A percentile compares a stretch with the other conserved stretches of the same genome.
phyloP scores from a whole-genome alignment of 1,284 basidiomycete genomes.

The Apiotrichum brassicae region DNA sequence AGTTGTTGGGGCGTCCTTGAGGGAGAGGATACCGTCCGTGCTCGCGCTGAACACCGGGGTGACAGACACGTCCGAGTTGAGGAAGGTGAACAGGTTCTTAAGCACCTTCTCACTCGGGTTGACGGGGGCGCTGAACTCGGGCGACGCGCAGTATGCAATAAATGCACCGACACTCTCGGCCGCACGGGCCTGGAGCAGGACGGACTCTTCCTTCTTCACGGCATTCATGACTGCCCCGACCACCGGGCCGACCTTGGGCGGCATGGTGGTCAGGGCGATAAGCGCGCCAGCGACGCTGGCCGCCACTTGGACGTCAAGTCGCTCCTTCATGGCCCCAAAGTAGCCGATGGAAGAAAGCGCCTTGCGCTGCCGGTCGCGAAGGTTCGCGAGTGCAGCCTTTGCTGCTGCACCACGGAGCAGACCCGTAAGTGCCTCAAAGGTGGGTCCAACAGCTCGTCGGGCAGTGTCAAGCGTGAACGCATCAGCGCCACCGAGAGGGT shows the following conservation, averaged over 20 bases:
- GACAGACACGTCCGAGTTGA: slow-evolving; percentile 83
- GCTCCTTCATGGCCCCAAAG: slow-evolving; percentile 74
- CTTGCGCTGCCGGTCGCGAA: slow-evolving; percentile 71
- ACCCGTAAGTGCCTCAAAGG: slow-evolving; percentile 60
- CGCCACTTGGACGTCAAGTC: slow-evolving; percentile 79
- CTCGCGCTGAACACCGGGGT: slow-evolving; percentile 77
- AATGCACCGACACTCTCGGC: slow-evolving; percentile 82
- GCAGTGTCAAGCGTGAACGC: slow-evolving; percentile 80
- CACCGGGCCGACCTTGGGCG: slow-evolving; percentile 90
- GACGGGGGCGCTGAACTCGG: slow-evolving; percentile 52
- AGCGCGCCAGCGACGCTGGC: slow-evolving; percentile 87
- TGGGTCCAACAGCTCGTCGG: slow-evolving; percentile 60
- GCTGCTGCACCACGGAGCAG: slow-evolving; percentile 59
- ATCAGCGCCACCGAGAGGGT: slow-evolving; percentile 56
- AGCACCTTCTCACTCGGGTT: slow-evolving; percentile 86
- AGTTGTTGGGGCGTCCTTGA: slow-evolving; percentile 49
- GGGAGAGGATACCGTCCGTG: slow-evolving; percentile 71
- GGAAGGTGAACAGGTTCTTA: slow-evolving; percentile 93
- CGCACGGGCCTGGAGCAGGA: slow-evolving; percentile 82
- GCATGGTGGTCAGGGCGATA: slow-evolving; percentile 73
- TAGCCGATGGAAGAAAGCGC: slow-evolving; percentile 71
- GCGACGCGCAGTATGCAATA: slow-evolving; percentile 74
- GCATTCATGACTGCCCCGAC: slow-evolving; percentile 98
- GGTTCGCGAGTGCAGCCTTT: slow-evolving; percentile 67
- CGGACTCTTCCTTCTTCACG: slow-evolving; percentile 91